Evolutionary conservation across 768 basidiomycete genomes (phyloP).

Genomic region (Mycena haematopus): DNA sequence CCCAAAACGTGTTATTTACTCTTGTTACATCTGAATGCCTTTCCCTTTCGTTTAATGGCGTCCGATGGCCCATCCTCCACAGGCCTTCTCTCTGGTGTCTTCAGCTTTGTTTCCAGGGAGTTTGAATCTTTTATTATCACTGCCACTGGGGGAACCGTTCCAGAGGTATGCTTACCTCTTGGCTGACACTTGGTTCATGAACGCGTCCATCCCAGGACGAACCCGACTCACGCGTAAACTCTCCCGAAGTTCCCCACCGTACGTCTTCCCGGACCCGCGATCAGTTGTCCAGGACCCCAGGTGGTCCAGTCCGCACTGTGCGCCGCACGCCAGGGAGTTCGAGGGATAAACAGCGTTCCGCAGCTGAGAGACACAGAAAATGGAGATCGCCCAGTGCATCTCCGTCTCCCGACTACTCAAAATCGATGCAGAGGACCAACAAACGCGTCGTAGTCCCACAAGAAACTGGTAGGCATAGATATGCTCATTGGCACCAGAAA

Average conservation of each 20-base stretch:
- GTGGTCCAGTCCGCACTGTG: constrained; percentile 23
- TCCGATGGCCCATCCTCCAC: constrained; percentile 25
- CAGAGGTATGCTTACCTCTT: constrained; percentile 27
- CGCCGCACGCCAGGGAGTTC: constrained; percentile 19
- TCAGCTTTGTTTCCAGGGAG: constrained; percentile 74
- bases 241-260: constrained; percentile 9
- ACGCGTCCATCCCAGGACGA: constrained; percentile 20
- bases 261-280: constrained; percentile 7
- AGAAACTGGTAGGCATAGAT: constrained; percentile 17
- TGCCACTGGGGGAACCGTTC: constrained; percentile 57
- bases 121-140: constrained; percentile 72
- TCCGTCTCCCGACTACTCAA: constrained; percentile 16
- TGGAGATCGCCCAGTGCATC: constrained; percentile 23
- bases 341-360: constrained; percentile 18
- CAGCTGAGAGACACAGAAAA: constrained; percentile 12
- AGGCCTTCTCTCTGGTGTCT: constrained; percentile 66
- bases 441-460: constrained; percentile 31
- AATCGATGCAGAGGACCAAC: constrained; percentile 6
- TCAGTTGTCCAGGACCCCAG: constrained; percentile 1
- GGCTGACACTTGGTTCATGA: constrained; percentile 3
- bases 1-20: constrained; percentile 18
- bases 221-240: constrained; percentile 23
- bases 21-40: constrained; percentile 7
- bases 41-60: neutral
- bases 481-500: constrained; percentile 11